Conservation (phyloP, 2,329 filamentous ascomycete genomes). For the Diaporthe sp. region DNA sequence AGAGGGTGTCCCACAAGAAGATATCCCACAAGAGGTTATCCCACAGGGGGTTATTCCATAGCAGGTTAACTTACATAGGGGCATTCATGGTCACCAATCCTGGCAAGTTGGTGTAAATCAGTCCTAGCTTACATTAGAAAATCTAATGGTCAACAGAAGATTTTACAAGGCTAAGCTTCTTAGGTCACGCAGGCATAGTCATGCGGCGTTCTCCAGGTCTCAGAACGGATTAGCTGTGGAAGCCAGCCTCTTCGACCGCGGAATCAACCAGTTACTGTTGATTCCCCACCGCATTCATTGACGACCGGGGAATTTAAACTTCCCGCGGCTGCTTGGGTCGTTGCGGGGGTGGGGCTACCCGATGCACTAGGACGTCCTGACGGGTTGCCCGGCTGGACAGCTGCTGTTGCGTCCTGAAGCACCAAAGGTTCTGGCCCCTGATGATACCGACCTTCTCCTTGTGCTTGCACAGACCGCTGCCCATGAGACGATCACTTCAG, state of each 20-base stretch:
- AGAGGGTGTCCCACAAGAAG: no score
- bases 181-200: neutral
- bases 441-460: neutral
- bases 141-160: neutral
- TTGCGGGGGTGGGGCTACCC: slow-evolving; percentile 26
- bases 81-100: neutral
- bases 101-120: neutral
- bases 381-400: neutral
- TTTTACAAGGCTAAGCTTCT: neutral
- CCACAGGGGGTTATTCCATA: no score
- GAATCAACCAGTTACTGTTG: neutral
- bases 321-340: slow-evolving; percentile 17
- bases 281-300: neutral
- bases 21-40: no score
- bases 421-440: neutral
- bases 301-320: neutral
- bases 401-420: neutral
- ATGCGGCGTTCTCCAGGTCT: neutral
- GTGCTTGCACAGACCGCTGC: neutral
- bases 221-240: neutral
- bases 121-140: neutral
- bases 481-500: neutral
- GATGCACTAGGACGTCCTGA: neutral
- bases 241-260: neutral
- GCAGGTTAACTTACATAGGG: no score